Evolutionary conservation across 345 rosid species (phyloP).

Genomic region (Salix dunnii): DNA sequence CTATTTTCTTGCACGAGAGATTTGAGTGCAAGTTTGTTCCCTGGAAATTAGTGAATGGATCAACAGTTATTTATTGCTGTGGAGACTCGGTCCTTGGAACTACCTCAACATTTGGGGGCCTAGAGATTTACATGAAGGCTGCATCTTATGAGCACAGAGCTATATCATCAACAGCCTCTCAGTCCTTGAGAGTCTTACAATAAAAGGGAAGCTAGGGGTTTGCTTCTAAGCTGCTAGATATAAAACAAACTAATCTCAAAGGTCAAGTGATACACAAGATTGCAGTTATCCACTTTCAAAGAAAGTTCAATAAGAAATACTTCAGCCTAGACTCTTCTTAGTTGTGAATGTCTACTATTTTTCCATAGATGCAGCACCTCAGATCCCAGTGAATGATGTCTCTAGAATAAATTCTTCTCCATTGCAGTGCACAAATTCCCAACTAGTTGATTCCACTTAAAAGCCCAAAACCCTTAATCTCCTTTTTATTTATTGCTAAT

Average conservation of each 20-base stretch:
- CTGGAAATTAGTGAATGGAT: neutral
- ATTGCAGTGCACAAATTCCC: neutral
- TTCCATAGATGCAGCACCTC: neutral
- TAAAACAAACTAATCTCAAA: neutral
- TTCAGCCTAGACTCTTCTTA: neutral
- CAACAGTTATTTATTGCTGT: neutral
- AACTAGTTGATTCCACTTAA: neutral
- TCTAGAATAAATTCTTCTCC: neutral
- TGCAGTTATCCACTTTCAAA: neutral
- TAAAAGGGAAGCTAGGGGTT: neutral
- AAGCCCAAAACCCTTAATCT: neutral
- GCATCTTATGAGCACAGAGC: neutral
- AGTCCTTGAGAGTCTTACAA: neutral
- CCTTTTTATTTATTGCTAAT: neutral
- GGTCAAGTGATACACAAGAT: neutral
- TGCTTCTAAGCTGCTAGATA: neutral
- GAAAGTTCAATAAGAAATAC: neutral
- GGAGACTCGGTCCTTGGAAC: neutral
- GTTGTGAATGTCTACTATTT: neutral
- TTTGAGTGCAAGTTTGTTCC: neutral
- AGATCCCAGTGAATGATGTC: constrained; percentile 1
- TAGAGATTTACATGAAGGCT: neutral
- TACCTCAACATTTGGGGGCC: neutral
- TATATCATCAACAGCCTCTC: neutral
- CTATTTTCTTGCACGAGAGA: too few species aligned